Conservation (phyloP, 1,284 basidiomycete genomes). For the Pseudozyma sp. region DNA sequence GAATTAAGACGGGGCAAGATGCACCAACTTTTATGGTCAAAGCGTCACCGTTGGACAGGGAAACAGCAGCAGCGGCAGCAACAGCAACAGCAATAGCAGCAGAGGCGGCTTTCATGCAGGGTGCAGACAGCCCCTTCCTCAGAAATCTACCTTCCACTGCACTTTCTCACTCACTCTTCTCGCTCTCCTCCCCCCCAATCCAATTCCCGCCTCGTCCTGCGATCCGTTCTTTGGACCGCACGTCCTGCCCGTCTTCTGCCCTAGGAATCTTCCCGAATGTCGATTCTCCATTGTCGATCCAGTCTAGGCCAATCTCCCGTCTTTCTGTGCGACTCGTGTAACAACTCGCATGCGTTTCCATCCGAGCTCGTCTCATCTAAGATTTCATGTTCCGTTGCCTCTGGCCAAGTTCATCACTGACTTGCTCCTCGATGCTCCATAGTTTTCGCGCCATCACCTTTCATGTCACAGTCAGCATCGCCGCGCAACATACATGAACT, state of each 20-base stretch:
- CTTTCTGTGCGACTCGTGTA: neutral
- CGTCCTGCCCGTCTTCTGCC: neutral
- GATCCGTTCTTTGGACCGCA: neutral
- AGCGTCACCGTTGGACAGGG: neutral
- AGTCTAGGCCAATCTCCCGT: slow-evolving; percentile 3
- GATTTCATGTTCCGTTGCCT: neutral
- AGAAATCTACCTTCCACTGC: slow-evolving; percentile 4
- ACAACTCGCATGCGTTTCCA: slow-evolving; percentile 1
- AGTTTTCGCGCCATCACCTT: too few species aligned
- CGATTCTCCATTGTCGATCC: slow-evolving; percentile 6
- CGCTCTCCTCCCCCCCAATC: slow-evolving; percentile 5
- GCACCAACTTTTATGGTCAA: slow-evolving; percentile 6
- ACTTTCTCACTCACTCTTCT: slow-evolving; percentile 2
- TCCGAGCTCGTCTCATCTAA: slow-evolving; percentile 23
- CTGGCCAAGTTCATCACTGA: too few species aligned
- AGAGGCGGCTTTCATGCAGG: slow-evolving; percentile 7
- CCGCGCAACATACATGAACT: too few species aligned
- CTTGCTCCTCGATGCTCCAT: too few species aligned
- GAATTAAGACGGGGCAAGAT: neutral
- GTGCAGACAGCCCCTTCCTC: slow-evolving; percentile 7
- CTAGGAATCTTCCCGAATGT: neutral
- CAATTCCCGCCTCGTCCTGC: slow-evolving; percentile 1
- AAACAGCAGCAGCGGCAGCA: neutral
- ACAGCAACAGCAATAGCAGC: neutral
- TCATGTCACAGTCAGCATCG: too few species aligned